Evolutionary conservation across 1,139 yeast species (phyloP).

Genomic region (Zygoascus sp.): DNA sequence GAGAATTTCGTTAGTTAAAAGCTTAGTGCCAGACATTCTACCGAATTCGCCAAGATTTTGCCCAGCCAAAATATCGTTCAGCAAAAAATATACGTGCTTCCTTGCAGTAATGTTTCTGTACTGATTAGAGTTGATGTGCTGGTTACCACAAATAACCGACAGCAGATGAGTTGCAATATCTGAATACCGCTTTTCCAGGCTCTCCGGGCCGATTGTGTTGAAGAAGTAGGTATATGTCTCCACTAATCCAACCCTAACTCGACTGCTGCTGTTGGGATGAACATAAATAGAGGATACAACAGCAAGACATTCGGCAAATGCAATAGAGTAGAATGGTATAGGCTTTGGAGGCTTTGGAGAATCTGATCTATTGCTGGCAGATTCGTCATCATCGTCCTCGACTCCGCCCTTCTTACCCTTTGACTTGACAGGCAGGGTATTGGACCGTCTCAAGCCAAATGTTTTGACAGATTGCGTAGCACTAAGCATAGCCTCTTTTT

Average conservation of each 20-base stretch:
- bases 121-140: constrained; percentile 19
- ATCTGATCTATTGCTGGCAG: constrained; percentile 16
- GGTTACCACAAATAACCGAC: constrained; percentile 20
- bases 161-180: constrained; percentile 27
- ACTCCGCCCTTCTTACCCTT: constrained; percentile 18
- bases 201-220: constrained; percentile 20
- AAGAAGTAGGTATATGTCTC: constrained; percentile 30
- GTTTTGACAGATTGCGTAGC: constrained; percentile 5
- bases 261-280: constrained; percentile 20
- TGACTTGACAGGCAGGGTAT: constrained; percentile 12
- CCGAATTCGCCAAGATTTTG: constrained; percentile 35
- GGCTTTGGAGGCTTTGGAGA: constrained; percentile 11
- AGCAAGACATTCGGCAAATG: constrained; percentile 24
- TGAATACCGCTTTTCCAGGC: constrained; percentile 27
- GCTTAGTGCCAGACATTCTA: constrained; percentile 29
- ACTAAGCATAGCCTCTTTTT: constrained; percentile 19
- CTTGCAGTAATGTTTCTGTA: constrained; percentile 27
- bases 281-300: constrained; percentile 22
- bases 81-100: constrained; percentile 28
- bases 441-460: constrained; percentile 5
- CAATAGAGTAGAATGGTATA: constrained; percentile 16
- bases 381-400: constrained; percentile 22
- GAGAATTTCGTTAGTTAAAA: constrained; percentile 29
- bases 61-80: constrained; percentile 29
- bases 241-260: constrained; percentile 30